Evolutionary conservation across 2,329 filamentous ascomycete genomes (phyloP).

Genomic region (Corinectria fuckeliana): DNA sequence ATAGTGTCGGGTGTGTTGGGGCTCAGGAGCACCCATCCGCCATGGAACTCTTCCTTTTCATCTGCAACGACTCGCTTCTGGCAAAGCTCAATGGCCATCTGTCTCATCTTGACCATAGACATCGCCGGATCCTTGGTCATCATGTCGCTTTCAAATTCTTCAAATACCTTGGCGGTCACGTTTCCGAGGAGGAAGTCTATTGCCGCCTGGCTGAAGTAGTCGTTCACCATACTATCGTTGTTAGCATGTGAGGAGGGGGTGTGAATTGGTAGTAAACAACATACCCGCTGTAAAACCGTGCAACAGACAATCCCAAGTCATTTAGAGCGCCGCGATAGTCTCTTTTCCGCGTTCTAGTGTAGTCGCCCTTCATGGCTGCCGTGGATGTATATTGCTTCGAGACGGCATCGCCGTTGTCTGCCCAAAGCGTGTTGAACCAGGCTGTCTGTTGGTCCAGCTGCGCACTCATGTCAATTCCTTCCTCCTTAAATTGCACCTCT

Average conservation of each 20-base stretch:
- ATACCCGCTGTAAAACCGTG: slow-evolving; percentile 72
- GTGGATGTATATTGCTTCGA: slow-evolving; percentile 96
- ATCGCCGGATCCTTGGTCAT: slow-evolving; percentile 92
- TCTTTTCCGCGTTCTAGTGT: slow-evolving; percentile 87
- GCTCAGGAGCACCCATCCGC: slow-evolving; percentile 87
- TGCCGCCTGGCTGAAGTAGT: slow-evolving; percentile 94
- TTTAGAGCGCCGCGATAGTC: slow-evolving; percentile 91
- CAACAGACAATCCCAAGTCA: slow-evolving; percentile 87
- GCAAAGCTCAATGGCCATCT: slow-evolving; percentile 88
- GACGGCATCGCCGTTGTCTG: slow-evolving; percentile 95
- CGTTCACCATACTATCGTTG: slow-evolving; percentile 84
- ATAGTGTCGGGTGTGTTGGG: slow-evolving; percentile 75
- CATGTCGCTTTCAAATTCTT: slow-evolving; percentile 93
- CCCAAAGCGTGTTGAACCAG: slow-evolving; percentile 98
- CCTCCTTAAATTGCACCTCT: slow-evolving; percentile 76
- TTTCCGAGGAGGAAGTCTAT: slow-evolving; percentile 95
- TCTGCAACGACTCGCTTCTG: slow-evolving; percentile 86
- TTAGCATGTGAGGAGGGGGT: slow-evolving; percentile 16
- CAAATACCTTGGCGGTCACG: slow-evolving; percentile 83
- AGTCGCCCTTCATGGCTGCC: slow-evolving; percentile 94
- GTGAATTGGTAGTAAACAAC: slow-evolving; percentile 30
- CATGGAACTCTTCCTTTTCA: slow-evolving; percentile 81
- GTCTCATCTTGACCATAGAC: slow-evolving; percentile 81
- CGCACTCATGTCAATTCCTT: slow-evolving; percentile 77
- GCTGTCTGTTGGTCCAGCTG: slow-evolving; percentile 79